These are phyloP conservation scores for Erucastrum elatum DNA, from an alignment of 345 rosid species.

Conservation along the genomic window DNA sequence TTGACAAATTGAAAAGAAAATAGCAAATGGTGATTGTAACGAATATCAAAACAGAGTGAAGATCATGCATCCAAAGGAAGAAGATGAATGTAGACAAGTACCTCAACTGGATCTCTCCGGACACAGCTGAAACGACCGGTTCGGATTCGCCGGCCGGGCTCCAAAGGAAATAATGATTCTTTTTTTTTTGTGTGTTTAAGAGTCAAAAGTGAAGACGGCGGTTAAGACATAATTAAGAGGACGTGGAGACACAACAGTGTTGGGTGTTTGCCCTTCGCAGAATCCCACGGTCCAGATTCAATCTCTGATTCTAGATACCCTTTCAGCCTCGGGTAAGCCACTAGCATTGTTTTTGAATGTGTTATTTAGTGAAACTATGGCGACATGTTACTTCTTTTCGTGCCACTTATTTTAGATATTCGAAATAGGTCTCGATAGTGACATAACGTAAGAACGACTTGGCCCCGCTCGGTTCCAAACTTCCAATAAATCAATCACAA, in stretches of 20 bases:
- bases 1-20: not conserved
- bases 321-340: constrained; percentile 30
- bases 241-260: constrained; percentile 16
- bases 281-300: constrained; percentile 32
- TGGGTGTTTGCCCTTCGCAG: constrained; percentile 22
- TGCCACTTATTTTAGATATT: not conserved
- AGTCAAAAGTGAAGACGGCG: constrained; percentile 15
- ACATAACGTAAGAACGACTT: constrained; percentile 11
- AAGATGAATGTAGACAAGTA: constrained; percentile 7
- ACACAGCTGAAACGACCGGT: constrained; percentile 27
- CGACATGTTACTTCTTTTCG: constrained; percentile 23
- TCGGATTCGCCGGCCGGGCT: constrained; percentile 33
- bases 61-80: not conserved
- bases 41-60: constrained; percentile 1
- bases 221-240: constrained; percentile 26
- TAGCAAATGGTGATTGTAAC: constrained; percentile 7
- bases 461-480: constrained; percentile 16
- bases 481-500: not conserved
- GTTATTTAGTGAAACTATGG: constrained; percentile 20
- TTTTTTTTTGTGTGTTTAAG: not conserved
- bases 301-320: constrained; percentile 27
- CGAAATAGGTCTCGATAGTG: constrained; percentile 2
- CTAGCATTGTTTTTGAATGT: not conserved
- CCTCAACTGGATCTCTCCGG: constrained; percentile 25
- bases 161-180: not conserved